Evolutionary conservation across 768 basidiomycete genomes (phyloP), one percentile per base, ranked within the genome.

Genomic region (Mycena albidolilacea): DNA sequence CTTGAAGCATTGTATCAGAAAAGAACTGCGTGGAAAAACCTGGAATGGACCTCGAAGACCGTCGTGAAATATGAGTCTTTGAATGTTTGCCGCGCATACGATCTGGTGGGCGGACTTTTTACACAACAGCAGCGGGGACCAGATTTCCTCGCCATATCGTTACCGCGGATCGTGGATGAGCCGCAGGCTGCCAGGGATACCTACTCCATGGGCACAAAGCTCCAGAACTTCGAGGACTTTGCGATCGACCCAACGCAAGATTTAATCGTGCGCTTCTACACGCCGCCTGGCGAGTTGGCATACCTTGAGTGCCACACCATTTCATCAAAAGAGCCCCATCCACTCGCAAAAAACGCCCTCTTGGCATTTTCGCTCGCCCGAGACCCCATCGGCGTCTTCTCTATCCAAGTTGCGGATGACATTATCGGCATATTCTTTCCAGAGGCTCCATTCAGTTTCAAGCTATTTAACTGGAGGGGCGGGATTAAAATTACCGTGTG

Each of bases 31-130:
- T 30, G 30, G 30, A 30, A 30, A 30, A 43, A 12, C n/a, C 55
- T 75, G 2, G 21, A 52, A 11, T 75, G 74, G 74, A 52, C 54
- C 9, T 50, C 69, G 5, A 21, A 37, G 23, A 66, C 30, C 8
- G 17, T 43, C 23, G 23, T 66, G 11, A 7, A 50, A 10, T 44
- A 65, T 19, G 63, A 65, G 10, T 46, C 67, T 1, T 15, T 73
- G 23, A 2, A 9, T 1, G 3, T 6, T 23, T 66, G 62, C 38
- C 44, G 38, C 23, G 64, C 68, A 11, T 70, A 65, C 43, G 67
- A 64, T 11, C 63, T 73, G 17, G 59, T 43, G 0, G 62, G 48
- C 2, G 68, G 72, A 8, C 6, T 70, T 19, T 66, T 69, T 23
- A 48, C 58, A 3, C 67, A 64, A 14, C 63, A 58, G 21, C 14